Evolutionary conservation across 257 asterid genomes (phyloP), one percentile per base, ranked within the genome.

Genomic region (Linderniella brevidens): DNA sequence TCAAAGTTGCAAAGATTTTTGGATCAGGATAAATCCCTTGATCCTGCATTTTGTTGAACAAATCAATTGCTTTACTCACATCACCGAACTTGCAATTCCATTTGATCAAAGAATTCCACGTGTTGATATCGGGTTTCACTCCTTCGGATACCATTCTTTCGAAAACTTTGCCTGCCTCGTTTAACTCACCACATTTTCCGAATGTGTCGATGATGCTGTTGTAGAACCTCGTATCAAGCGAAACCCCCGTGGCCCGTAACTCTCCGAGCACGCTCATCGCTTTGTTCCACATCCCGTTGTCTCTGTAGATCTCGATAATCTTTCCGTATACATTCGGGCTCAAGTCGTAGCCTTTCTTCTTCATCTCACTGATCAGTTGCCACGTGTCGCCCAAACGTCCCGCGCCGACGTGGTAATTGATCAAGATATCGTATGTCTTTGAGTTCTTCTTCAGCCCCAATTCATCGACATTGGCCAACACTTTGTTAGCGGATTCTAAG

Each of bases 281-380:
- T 49, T 80, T 87, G 67, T 71, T 83, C 97, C 97, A 83, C 95
- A 87, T 83, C 68, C 97, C 95, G 9, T 78, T 84, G 58, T 87
- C 93, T 60, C 92, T 71, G 43, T 87, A 87, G 25, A 87, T 68
- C 51, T 73, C 80, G 13, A 83, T 78, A 46, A 87, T 74, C 69
- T 79, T 87, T 56, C 95, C 74, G 52, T 82, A 83, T 59, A 87
- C 78, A 46, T 65, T 82, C 5, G 93, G 72, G 66, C 78, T 67
- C 1, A 78, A 86, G 12, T 39, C 18, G 49, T 65, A 72, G 5
- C 88, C 94, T 52, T 64, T 66, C 20, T 57, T 58, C 79, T 74
- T 87, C 93, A 87, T 87, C 68, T 75, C 73, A 44, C 75, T 68
- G 17, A 87, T 77, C 49, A 87, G 76, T 14, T 41, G 66, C 95